Evolutionary conservation across 768 basidiomycete species (phyloP).

Genomic region (Lyophyllum semitale): DNA sequence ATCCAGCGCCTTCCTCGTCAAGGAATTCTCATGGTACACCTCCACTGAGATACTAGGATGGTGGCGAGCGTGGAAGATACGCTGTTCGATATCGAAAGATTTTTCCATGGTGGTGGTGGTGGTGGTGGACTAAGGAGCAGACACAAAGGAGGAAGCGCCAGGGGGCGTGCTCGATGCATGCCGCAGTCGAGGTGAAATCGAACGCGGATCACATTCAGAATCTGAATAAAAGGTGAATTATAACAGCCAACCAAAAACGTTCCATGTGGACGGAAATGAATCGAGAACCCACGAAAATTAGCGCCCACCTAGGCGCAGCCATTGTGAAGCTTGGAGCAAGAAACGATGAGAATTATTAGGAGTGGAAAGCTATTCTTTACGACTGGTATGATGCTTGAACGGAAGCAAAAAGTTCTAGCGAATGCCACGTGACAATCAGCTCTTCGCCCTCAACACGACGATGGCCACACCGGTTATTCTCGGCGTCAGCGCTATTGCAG

Average conservation of each 20-base stretch:
- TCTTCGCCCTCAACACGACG: neutral
- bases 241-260: neutral
- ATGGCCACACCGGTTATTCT: constrained; percentile 84
- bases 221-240: neutral
- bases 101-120: constrained; percentile 16
- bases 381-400: too few relatives aligned
- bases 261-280: neutral
- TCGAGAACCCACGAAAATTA: neutral
- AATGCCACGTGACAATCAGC: neutral
- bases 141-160: neutral
- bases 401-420: constrained; percentile 6
- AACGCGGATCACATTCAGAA: constrained; percentile 6
- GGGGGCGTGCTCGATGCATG: neutral
- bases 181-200: neutral
- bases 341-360: too few relatives aligned
- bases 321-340: too few relatives aligned
- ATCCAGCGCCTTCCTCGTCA: constrained; percentile 24
- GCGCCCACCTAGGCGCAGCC: neutral
- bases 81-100: constrained; percentile 29
- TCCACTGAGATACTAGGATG: constrained; percentile 29
- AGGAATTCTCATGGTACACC: constrained; percentile 23
- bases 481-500: constrained; percentile 76
- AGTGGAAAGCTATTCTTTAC: too few relatives aligned
- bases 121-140: too few relatives aligned
- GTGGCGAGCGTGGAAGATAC: constrained; percentile 29